Evolutionary conservation across 1,284 basidiomycete genomes (phyloP).

Genomic region (Singerocomus rubriflavus): DNA sequence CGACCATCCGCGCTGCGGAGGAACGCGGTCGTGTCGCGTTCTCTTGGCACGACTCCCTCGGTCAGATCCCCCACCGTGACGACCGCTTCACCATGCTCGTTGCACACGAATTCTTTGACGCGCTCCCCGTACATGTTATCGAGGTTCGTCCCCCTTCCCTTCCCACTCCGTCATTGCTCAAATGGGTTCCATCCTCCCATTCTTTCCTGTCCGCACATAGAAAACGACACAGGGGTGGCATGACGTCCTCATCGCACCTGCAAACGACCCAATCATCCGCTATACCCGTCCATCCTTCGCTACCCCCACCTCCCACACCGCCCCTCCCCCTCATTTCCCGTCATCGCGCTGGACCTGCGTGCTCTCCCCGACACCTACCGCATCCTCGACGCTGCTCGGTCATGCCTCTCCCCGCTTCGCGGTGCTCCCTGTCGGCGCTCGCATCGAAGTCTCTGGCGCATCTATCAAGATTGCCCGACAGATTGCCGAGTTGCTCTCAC

Average conservation of each 20-base stretch:
- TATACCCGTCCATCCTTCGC: slow-evolving; percentile 23
- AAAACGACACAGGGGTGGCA: slow-evolving; percentile 81
- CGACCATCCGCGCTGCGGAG: slow-evolving; percentile 43
- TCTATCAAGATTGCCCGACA: slow-evolving; percentile 66
- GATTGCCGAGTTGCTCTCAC: slow-evolving; percentile 55
- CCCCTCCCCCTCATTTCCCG: background rate
- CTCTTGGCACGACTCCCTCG: slow-evolving; percentile 75
- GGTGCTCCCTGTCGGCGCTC: slow-evolving; percentile 60
- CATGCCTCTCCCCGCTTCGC: slow-evolving; percentile 70
- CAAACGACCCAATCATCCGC: slow-evolving; percentile 30
- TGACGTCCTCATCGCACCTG: slow-evolving; percentile 75
- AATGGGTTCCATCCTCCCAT: too few relatives aligned
- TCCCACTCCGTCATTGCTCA: background rate
- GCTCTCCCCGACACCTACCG: slow-evolving; percentile 62
- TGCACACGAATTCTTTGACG: slow-evolving; percentile 98
- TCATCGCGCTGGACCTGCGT: slow-evolving; percentile 59
- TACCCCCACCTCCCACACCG: background rate
- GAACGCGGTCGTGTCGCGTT: slow-evolving; percentile 39
- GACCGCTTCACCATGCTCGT: slow-evolving; percentile 81
- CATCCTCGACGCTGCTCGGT: slow-evolving; percentile 65
- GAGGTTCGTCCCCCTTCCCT: slow-evolving; percentile 51
- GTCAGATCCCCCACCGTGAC: slow-evolving; percentile 55
- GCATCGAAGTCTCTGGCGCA: slow-evolving; percentile 77
- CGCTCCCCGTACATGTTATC: slow-evolving; percentile 88
- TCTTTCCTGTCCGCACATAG: too few relatives aligned